phyloP scores from a whole-genome alignment of 2,329 filamentous ascomycete genomes.

The Talaromyces sp. region DNA sequence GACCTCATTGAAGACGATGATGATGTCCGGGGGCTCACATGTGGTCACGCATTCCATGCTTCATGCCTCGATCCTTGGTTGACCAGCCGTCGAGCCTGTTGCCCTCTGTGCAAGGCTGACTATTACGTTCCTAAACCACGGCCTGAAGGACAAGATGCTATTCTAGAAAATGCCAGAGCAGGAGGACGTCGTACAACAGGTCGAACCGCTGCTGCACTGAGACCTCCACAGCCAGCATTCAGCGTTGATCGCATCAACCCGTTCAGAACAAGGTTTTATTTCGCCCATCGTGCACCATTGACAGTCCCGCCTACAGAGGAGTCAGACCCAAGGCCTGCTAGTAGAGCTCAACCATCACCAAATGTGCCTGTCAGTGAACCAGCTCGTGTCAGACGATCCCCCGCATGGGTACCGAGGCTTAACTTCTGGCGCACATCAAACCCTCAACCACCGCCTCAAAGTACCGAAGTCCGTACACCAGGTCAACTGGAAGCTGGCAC shows the following conservation, averaged over 20 bases:
- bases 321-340: slow-evolving; percentile 21
- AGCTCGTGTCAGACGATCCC: not conserved
- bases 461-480: slow-evolving; percentile 19
- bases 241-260: slow-evolving; percentile 31
- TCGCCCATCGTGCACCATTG: slow-evolving; percentile 35
- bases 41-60: slow-evolving; percentile 97
- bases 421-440: not conserved
- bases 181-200: slow-evolving; percentile 28
- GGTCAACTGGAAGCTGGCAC: slow-evolving; percentile 24
- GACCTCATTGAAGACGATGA: slow-evolving; percentile 93
- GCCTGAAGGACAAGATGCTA: slow-evolving; percentile 48
- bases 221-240: slow-evolving; percentile 35
- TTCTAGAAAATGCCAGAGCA: slow-evolving; percentile 28
- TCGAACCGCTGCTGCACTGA: slow-evolving; percentile 25
- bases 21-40: slow-evolving; percentile 87
- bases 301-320: slow-evolving; percentile 27
- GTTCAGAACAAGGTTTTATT: slow-evolving; percentile 33
- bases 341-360: not conserved
- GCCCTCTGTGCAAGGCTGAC: slow-evolving; percentile 95
- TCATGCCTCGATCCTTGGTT: slow-evolving; percentile 96
- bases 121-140: slow-evolving; percentile 94
- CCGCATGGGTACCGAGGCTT: slow-evolving; percentile 10
- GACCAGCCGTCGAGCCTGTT: slow-evolving; percentile 89
- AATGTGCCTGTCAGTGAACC: not conserved
- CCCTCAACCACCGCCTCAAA: not conserved